phyloP scores from a whole-genome alignment of 2,329 filamentous ascomycete genomes.

The Pseudogymnoascus sp. region DNA sequence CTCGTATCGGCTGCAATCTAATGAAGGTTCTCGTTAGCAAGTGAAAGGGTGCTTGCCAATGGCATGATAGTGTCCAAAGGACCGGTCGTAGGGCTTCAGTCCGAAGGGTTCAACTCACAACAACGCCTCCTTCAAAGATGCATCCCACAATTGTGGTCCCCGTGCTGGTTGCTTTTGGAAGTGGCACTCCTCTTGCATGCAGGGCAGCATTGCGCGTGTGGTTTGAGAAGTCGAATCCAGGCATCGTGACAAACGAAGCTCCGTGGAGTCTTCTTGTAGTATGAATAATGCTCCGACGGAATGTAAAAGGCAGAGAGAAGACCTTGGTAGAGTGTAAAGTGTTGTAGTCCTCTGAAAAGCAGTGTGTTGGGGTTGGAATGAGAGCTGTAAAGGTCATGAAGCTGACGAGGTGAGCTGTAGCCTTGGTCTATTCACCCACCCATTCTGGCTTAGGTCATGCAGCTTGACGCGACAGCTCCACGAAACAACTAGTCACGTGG shows the following conservation, averaged over 20 bases:
- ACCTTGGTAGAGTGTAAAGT: constrained; percentile 7
- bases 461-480: constrained; percentile 8
- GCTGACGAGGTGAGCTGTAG: constrained; percentile 48
- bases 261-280: constrained; percentile 5
- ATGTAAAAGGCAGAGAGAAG: background rate
- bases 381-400: constrained; percentile 27
- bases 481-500: constrained; percentile 3
- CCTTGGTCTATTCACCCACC: constrained; percentile 18
- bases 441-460: background rate
- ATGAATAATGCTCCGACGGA: background rate
- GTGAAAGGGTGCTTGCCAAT: background rate
- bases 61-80: background rate
- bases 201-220: constrained; percentile 98
- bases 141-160: constrained; percentile 98
- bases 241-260: constrained; percentile 56
- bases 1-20: constrained; percentile 96
- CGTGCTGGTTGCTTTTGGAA: constrained; percentile 96
- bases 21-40: constrained; percentile 19
- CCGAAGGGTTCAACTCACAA: constrained; percentile 50
- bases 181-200: constrained; percentile 85
- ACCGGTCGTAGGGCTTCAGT: background rate
- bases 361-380: constrained; percentile 19
- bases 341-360: constrained; percentile 20
- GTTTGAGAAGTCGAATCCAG: constrained; percentile 98
- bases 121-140: constrained; percentile 91